phyloP scores from a whole-genome alignment of 768 basidiomycete genomes.

The Strobilomyces echinocephalus region DNA sequence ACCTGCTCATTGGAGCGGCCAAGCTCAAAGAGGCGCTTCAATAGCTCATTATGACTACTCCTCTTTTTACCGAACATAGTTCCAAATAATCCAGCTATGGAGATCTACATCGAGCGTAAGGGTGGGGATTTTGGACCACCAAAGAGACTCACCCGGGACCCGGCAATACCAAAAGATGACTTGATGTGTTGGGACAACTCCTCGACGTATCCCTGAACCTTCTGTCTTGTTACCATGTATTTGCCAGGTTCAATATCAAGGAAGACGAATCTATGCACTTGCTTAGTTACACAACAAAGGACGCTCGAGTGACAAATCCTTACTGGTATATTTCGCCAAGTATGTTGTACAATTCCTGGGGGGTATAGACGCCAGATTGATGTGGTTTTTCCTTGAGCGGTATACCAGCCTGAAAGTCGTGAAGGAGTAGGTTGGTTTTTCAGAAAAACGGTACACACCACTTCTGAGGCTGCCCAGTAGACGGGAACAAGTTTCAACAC shows the following conservation, averaged over 20 bases:
- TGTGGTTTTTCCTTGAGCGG: constrained; percentile 54
- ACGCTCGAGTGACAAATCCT: background rate
- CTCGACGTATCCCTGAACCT: constrained; percentile 48
- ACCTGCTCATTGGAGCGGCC: constrained; percentile 57
- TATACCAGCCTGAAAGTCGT: constrained; percentile 58
- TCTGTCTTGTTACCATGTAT: constrained; percentile 50
- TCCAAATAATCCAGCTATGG: constrained; percentile 39
- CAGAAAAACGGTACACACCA: constrained; percentile 43
- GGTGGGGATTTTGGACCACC: background rate
- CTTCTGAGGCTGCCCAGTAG: constrained; percentile 62
- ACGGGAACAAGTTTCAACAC: constrained; percentile 64
- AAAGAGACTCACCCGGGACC: constrained; percentile 38
- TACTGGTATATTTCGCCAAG: constrained; percentile 70
- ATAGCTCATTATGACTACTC: constrained; percentile 41
- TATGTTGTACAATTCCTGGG: constrained; percentile 55
- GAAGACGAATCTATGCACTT: constrained; percentile 59
- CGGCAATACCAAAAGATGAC: constrained; percentile 37
- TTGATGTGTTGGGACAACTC: constrained; percentile 57
- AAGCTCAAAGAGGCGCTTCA: constrained; percentile 53
- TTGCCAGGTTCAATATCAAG: constrained; percentile 60
- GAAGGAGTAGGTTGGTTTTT: background rate
- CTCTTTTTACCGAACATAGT: constrained; percentile 47
- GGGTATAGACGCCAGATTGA: constrained; percentile 56
- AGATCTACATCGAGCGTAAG: constrained; percentile 20
- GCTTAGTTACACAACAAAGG: background rate